These are phyloP conservation scores for Buddleja alternifolia DNA, from an alignment of 257 asterid species.

Conservation along the genomic window DNA sequence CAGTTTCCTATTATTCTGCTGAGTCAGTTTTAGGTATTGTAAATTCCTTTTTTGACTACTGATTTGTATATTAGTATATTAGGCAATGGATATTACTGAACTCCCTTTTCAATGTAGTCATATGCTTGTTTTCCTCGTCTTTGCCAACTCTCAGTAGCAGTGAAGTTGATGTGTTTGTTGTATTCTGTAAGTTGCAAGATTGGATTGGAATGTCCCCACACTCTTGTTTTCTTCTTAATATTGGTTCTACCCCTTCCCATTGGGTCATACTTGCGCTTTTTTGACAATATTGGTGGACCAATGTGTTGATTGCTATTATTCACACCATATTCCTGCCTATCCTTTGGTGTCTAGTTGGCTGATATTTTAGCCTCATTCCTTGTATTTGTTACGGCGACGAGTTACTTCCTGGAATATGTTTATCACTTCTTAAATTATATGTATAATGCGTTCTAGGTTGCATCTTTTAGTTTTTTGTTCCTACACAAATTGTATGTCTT, in stretches of 20 bases:
- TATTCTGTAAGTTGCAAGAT: background rate
- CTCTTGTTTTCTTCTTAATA: background rate
- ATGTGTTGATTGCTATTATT: background rate
- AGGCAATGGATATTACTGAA: background rate
- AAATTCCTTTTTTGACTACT: no score
- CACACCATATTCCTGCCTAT: background rate
- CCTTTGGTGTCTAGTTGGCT: background rate
- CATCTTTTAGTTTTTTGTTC: no score
- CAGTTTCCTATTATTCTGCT: no score
- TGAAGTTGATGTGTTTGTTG: background rate
- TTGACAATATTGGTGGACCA: background rate
- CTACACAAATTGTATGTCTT: no score
- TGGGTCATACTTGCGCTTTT: background rate
- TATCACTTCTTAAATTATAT: no score
- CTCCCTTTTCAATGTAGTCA: background rate
- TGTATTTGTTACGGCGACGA: background rate
- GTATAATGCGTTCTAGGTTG: no score
- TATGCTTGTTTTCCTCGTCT: background rate
- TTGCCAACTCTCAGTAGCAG: background rate
- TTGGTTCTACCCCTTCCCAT: background rate
- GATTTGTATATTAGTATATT: no score
- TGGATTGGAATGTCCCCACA: constrained; percentile 11
- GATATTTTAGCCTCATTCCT: background rate
- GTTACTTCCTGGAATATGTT: no score
- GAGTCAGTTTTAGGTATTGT: no score